These are phyloP conservation scores for Rhododendron vialii DNA, from an alignment of 148 eudicot genomes.

Conservation along the genomic window DNA sequence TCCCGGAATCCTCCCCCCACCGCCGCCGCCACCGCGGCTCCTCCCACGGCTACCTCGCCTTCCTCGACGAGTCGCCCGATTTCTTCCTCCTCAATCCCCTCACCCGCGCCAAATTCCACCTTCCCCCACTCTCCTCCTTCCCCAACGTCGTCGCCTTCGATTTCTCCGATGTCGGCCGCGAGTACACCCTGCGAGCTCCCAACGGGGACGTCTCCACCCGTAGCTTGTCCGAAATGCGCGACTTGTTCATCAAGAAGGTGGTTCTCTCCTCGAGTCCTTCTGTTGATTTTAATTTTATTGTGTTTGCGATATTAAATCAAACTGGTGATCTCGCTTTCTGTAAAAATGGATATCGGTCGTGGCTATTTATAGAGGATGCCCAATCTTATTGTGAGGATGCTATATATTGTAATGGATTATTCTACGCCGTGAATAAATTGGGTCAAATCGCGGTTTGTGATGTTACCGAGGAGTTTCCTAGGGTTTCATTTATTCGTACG, in stretches of 20 bases:
- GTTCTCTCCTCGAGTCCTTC: slow-evolving; percentile 52
- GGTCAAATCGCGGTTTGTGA: slow-evolving; percentile 53
- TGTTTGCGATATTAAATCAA: slow-evolving; percentile 39
- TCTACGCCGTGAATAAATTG: slow-evolving; percentile 50
- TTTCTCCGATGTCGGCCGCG: slow-evolving; percentile 47
- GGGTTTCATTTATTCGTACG: slow-evolving; percentile 25
- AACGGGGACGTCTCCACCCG: slow-evolving; percentile 17
- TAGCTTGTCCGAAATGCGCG: slow-evolving; percentile 52
- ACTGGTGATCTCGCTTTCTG: slow-evolving; percentile 57
- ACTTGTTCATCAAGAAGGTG: slow-evolving; percentile 47
- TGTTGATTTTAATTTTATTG: slow-evolving; percentile 22
- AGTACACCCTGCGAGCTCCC: slow-evolving; percentile 34
- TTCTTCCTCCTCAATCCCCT: slow-evolving; percentile 58
- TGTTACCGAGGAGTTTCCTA: slow-evolving; percentile 14
- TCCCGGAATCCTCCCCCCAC: slow-evolving; percentile 37
- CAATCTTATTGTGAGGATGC: slow-evolving; percentile 55
- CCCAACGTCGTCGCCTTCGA: slow-evolving; percentile 53
- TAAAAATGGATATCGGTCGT: slow-evolving; percentile 36
- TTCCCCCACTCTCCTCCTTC: slow-evolving; percentile 54
- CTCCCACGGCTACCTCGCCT: slow-evolving; percentile 53
- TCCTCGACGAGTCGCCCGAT: slow-evolving; percentile 43
- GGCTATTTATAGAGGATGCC: slow-evolving; percentile 43
- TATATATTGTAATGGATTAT: slow-evolving; percentile 38
- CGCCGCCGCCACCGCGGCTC: slow-evolving; percentile 61
- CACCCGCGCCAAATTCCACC: slow-evolving; percentile 29